Evolutionary conservation across 2,329 filamentous ascomycete species (phyloP).

Genomic region (Zalaria sp.): DNA sequence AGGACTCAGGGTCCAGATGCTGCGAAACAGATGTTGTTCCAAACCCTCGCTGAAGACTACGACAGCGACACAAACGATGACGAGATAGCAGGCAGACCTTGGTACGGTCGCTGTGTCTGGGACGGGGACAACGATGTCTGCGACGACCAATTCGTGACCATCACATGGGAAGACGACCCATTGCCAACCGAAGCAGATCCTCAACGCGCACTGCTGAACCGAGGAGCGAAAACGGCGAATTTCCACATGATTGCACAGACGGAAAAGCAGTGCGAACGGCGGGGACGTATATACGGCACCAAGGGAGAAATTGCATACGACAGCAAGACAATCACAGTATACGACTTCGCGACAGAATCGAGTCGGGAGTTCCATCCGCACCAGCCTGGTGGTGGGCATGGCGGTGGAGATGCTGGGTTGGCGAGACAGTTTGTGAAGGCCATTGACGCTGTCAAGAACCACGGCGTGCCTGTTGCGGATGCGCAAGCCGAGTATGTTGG

Average conservation of each 20-base stretch:
- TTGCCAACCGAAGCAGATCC: conserved; percentile 11
- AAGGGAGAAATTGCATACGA: conserved; percentile 79
- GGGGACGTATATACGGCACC: conserved; percentile 75
- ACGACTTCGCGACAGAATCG: conserved; percentile 51
- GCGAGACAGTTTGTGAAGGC: conserved; percentile 72
- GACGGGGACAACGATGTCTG: conserved; percentile 87
- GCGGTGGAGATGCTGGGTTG: conserved; percentile 68
- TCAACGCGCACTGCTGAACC: conserved; percentile 8
- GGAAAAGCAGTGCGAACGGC: conserved; percentile 70
- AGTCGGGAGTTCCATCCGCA: conserved; percentile 44
- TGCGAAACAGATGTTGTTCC: conserved; percentile 37
- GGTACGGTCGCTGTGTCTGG: conserved; percentile 94
- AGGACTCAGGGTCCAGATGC: conserved; percentile 27
- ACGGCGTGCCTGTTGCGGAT: conserved; percentile 47
- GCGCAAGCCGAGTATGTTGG: conserved; percentile 68
- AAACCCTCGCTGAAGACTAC: conserved; percentile 40
- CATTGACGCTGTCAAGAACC: conserved; percentile 63
- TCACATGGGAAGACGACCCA: conserved; percentile 69
- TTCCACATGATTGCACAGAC: conserved; percentile 95
- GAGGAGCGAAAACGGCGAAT: conserved; percentile 67
- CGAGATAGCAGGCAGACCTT: conserved; percentile 37
- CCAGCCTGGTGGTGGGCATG: conserved; percentile 43
- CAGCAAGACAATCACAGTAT: conserved; percentile 58
- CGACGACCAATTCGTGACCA: conserved; percentile 81
- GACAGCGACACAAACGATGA: conserved; percentile 29